A percentile compares a stretch with the other conserved stretches of the same genome.
phyloP scores from a whole-genome alignment of 2,329 filamentous ascomycete genomes.

The Sporothrix dimorphospora region DNA sequence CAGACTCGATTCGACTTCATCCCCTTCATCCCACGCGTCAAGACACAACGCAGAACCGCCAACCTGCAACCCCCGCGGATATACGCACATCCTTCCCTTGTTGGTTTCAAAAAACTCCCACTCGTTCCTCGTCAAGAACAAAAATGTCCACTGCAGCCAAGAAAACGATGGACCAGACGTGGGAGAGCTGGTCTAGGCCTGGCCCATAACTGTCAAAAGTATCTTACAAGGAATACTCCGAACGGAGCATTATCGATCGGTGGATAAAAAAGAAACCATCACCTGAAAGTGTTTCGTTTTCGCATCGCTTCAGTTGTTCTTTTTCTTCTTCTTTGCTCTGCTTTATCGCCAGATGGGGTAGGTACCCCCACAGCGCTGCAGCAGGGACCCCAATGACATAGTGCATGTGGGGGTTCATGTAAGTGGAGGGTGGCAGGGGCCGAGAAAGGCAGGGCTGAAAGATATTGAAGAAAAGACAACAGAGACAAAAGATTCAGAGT shows the following conservation, averaged over 20 bases:
- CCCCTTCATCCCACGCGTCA: slow-evolving; percentile 2
- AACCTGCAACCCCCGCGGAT: neutral
- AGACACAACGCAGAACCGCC: neutral
- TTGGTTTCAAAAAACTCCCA: neutral
- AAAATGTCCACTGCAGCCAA: neutral
- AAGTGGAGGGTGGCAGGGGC: slow-evolving; percentile 12
- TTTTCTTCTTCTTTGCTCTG: neutral
- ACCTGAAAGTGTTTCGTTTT: slow-evolving; percentile 7
- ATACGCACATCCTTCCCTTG: neutral
- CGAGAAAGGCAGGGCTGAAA: slow-evolving; percentile 12
- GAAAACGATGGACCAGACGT: neutral
- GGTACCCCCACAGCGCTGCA: neutral
- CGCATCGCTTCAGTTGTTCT: neutral
- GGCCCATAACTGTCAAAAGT: slow-evolving; percentile 11
- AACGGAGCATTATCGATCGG: neutral
- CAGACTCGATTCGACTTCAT: neutral
- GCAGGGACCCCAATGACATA: slow-evolving; percentile 8
- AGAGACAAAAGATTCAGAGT: neutral
- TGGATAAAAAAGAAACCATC: slow-evolving; percentile 16
- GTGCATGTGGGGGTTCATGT: slow-evolving; percentile 12
- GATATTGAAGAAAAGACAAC: neutral
- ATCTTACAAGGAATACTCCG: neutral
- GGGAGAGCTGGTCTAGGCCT: neutral
- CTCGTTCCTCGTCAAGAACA: neutral
- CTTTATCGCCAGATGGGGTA: slow-evolving; percentile 7